These are phyloP conservation scores for Calonectria henricotiae DNA, from an alignment of 2,329 filamentous ascomycete genomes.

Conservation along the genomic window DNA sequence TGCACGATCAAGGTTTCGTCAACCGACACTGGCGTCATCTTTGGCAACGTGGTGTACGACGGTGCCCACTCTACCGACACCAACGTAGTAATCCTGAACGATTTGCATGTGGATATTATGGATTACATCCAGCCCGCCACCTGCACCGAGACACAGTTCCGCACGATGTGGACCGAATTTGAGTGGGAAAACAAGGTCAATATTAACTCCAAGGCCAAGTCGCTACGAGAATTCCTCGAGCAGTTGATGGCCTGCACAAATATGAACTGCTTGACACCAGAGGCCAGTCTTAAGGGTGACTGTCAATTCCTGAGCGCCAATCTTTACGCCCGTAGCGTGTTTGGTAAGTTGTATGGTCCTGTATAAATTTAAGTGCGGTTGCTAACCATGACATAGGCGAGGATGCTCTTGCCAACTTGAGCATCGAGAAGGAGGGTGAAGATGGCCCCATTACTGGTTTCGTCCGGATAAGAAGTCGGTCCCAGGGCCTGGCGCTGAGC, in stretches of 20 bases:
- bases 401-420: slow-evolving; percentile 97
- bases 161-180: slow-evolving; percentile 99
- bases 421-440: slow-evolving; percentile 97
- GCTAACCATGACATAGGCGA: slow-evolving; percentile 77
- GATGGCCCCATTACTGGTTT: slow-evolving; percentile 97
- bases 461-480: slow-evolving; percentile 96
- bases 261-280: slow-evolving; percentile 97
- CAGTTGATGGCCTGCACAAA: slow-evolving; percentile 98
- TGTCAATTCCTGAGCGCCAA: slow-evolving; percentile 99
- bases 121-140: slow-evolving; percentile 98
- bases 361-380: slow-evolving; percentile 1
- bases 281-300: slow-evolving; percentile 96
- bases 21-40: slow-evolving; percentile 98
- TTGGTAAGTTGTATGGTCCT: slow-evolving; percentile 79
- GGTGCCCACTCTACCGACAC: slow-evolving; percentile 92
- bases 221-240: slow-evolving; percentile 90
- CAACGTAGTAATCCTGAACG: slow-evolving; percentile 97
- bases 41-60: slow-evolving; percentile 98
- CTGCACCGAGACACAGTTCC: slow-evolving; percentile 98
- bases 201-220: slow-evolving; percentile 98
- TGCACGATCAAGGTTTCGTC: slow-evolving; percentile 99
- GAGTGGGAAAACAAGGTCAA: slow-evolving; percentile 99
- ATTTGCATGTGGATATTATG: slow-evolving; percentile 99
- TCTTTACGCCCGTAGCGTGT: slow-evolving; percentile 95
- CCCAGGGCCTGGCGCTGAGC: slow-evolving; percentile 94